Conservation (phyloP, 1,284 basidiomycete species). For the Dichomitus squalens region DNA sequence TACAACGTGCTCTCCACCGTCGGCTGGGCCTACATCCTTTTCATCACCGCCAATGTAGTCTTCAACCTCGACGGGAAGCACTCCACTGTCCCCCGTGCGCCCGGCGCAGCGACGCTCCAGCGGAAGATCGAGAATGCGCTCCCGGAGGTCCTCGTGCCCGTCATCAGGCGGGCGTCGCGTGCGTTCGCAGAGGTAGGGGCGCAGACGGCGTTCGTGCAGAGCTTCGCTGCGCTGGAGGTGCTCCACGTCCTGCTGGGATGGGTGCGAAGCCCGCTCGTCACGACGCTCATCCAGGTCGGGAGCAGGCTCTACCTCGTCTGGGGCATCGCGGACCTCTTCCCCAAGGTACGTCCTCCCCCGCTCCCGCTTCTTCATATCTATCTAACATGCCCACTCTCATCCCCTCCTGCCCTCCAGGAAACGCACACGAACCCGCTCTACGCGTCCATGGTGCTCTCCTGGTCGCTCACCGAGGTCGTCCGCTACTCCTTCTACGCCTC, state of each 20-base stretch:
- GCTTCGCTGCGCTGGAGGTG: constrained; percentile 80
- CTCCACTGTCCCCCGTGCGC: constrained; percentile 24
- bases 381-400: neutral
- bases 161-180: constrained; percentile 39
- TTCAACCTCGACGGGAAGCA: constrained; percentile 34
- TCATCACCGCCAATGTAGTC: constrained; percentile 52
- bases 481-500: constrained; percentile 92
- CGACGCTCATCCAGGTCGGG: constrained; percentile 85
- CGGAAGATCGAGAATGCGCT: constrained; percentile 10
- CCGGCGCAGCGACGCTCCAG: constrained; percentile 8
- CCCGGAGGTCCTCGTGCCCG: constrained; percentile 20
- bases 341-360: constrained; percentile 43
- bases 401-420: constrained; percentile 36
- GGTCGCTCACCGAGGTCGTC: constrained; percentile 91
- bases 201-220: constrained; percentile 78
- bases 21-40: constrained; percentile 77
- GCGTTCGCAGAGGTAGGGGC: constrained; percentile 62
- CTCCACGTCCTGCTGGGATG: constrained; percentile 80
- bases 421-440: constrained; percentile 80
- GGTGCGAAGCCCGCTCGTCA: constrained; percentile 85
- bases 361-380: neutral
- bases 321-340: constrained; percentile 74
- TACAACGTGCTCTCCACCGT: constrained; percentile 79
- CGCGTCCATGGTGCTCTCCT: constrained; percentile 91
- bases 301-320: constrained; percentile 89